Evolutionary conservation across 306 rosid species (phyloP).

Genomic region (Citrullus amarus): DNA sequence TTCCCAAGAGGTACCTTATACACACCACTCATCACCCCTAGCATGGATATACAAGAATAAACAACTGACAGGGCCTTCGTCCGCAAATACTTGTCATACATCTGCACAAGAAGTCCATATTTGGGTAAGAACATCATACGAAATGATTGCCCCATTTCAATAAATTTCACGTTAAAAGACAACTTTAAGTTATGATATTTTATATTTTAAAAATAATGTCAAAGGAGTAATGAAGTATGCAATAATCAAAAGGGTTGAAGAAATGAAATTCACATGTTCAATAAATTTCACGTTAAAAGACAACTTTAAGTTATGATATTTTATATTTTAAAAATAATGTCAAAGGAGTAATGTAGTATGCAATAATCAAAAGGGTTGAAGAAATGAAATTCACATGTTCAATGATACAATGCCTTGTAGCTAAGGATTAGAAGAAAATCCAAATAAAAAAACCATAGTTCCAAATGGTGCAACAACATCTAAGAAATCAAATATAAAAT

Average conservation of each 20-base stretch:
- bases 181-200: background rate
- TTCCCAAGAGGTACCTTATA: conserved; percentile 46
- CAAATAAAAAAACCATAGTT: background rate
- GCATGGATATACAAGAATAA: conserved; percentile 69
- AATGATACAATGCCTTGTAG: background rate
- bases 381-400: background rate
- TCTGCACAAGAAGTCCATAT: conserved; percentile 35
- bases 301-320: background rate
- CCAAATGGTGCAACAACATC: background rate
- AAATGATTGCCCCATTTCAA: background rate
- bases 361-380: background rate
- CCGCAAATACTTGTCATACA: conserved; percentile 52
- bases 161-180: background rate
- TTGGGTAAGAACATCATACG: background rate
- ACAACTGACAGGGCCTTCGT: conserved; percentile 69
- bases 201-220: background rate
- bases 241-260: background rate
- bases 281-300: background rate
- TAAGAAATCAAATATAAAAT: background rate
- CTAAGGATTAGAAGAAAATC: background rate
- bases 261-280: background rate
- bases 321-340: background rate
- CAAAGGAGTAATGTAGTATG: background rate
- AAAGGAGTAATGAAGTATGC: background rate
- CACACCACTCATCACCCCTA: conserved; percentile 86